Evolutionary conservation across 768 basidiomycete genomes (phyloP).

Genomic region (Boletus rex-veris): DNA sequence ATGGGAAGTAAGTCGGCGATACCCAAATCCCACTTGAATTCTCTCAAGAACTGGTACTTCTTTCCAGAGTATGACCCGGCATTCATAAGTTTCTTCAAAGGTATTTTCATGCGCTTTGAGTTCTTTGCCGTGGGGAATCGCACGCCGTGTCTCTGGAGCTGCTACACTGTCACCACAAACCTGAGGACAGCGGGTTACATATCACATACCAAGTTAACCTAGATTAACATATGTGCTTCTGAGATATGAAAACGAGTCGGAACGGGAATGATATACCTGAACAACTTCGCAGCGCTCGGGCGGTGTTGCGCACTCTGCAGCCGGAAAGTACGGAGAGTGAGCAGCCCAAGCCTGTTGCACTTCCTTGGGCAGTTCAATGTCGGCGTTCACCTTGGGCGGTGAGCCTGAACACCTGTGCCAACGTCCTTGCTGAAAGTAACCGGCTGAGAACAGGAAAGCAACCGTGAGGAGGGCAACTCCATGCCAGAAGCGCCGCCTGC

Average conservation of each 20-base stretch:
- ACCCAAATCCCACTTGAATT: slow-evolving; percentile 59
- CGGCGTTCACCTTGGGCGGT: background rate
- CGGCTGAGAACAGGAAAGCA: slow-evolving; percentile 10
- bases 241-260: background rate
- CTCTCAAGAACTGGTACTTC: slow-evolving; percentile 51
- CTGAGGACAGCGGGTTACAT: no score
- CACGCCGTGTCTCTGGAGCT: slow-evolving; percentile 82
- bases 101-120: slow-evolving; percentile 38
- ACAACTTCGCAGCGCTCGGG: slow-evolving; percentile 49
- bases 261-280: slow-evolving; percentile 41
- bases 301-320: slow-evolving; percentile 41
- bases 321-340: slow-evolving; percentile 59
- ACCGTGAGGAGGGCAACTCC: slow-evolving; percentile 9
- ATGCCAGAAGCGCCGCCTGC: slow-evolving; percentile 2
- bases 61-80: slow-evolving; percentile 44
- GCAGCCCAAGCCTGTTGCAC: slow-evolving; percentile 49
- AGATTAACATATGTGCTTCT: background rate
- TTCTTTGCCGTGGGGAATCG: slow-evolving; percentile 65
- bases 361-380: slow-evolving; percentile 15
- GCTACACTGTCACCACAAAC: slow-evolving; percentile 1
- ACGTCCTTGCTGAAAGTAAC: slow-evolving; percentile 12
- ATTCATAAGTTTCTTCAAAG: slow-evolving; percentile 52
- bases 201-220: slow-evolving; percentile 31
- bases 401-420: slow-evolving; percentile 4
- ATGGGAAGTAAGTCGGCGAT: slow-evolving; percentile 58